Percentiles rank a stretch among this genome's conserved stretches.
Conservation (phyloP, 2,329 filamentous ascomycete species). For the Dryadomyces sulphureus region DNA sequence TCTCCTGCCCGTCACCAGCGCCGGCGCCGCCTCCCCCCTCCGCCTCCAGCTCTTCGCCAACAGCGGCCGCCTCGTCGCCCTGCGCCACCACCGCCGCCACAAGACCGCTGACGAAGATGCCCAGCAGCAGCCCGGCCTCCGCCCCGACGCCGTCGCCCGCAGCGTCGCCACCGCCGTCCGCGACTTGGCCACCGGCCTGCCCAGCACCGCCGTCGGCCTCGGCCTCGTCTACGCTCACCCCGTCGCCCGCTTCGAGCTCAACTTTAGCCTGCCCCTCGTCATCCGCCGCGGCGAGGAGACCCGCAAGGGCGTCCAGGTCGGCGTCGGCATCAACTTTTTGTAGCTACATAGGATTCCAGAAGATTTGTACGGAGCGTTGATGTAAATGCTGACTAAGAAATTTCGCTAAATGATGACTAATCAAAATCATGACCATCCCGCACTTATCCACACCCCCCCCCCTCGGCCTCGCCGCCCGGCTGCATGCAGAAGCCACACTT, state of each 20-base stretch:
- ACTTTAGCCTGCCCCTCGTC: slow-evolving; percentile 80
- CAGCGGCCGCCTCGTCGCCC: slow-evolving; percentile 67
- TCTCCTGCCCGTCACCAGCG: slow-evolving; percentile 68
- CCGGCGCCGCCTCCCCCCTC: slow-evolving; percentile 70
- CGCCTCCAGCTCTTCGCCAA: slow-evolving; percentile 86
- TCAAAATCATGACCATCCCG: not conserved
- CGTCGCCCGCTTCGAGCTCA: slow-evolving; percentile 84
- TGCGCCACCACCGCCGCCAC: slow-evolving; percentile 30
- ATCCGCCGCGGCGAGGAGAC: slow-evolving; percentile 71
- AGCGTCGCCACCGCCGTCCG: slow-evolving; percentile 47
- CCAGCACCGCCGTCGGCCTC: slow-evolving; percentile 74
- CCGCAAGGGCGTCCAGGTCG: slow-evolving; percentile 83
- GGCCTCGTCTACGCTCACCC: slow-evolving; percentile 93
- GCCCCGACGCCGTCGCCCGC: slow-evolving; percentile 28
- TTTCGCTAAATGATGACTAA: too few species aligned
- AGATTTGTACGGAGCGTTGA: too few species aligned
- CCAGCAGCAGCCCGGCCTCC: slow-evolving; percentile 20
- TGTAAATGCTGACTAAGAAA: too few species aligned
- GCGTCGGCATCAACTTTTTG: slow-evolving; percentile 93
- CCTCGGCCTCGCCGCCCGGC: slow-evolving; percentile 19
- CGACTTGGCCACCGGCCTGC: slow-evolving; percentile 60
- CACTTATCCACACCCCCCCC: slow-evolving; percentile 16
- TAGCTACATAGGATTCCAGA: slow-evolving; percentile 37
- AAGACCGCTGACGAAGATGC: slow-evolving; percentile 9
- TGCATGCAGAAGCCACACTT: slow-evolving; percentile 27